A percentile compares a stretch with the other conserved stretches of the same genome.
Conservation (phyloP, 805 yeast species). For the Candida sithepensis region DNA sequence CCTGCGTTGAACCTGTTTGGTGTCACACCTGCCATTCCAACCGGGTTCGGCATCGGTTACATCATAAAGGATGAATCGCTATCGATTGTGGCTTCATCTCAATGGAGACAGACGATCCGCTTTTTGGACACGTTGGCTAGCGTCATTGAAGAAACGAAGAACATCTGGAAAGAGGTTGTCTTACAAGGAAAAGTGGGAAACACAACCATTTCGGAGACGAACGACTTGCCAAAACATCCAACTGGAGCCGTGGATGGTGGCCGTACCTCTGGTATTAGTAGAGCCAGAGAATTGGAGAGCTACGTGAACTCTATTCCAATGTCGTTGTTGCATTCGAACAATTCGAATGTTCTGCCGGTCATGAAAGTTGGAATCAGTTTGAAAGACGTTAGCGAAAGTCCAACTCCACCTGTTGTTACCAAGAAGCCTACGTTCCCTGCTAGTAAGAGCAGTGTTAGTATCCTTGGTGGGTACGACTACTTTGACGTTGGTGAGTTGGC, state of each 20-base stretch:
- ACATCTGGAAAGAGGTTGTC: slow-evolving; percentile 29
- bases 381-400: slow-evolving; percentile 4
- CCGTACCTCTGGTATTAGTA: slow-evolving; percentile 9
- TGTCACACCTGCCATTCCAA: slow-evolving; percentile 55
- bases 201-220: slow-evolving; percentile 3
- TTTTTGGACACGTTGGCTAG: slow-evolving; percentile 50
- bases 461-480: slow-evolving; percentile 59
- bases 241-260: slow-evolving; percentile 3
- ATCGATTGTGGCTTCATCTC: slow-evolving; percentile 49
- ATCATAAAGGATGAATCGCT: slow-evolving; percentile 51
- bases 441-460: slow-evolving; percentile 23
- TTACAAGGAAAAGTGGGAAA: slow-evolving; percentile 5
- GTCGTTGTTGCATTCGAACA: slow-evolving; percentile 30
- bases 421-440: slow-evolving; percentile 4
- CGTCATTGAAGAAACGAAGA: slow-evolving; percentile 44
- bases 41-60: slow-evolving; percentile 58
- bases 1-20: slow-evolving; percentile 57
- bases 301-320: slow-evolving; percentile 32
- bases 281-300: slow-evolving; percentile 23
- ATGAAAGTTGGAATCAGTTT: background rate
- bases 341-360: slow-evolving; percentile 9
- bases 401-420: background rate
- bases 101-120: slow-evolving; percentile 57
- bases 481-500: slow-evolving; percentile 56
- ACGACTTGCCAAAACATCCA: background rate